Percentiles rank a stretch among this genome's conserved stretches.
phyloP scores from a whole-genome alignment of 1,139 yeast genomes.

The Yamadazyma diddensiae region DNA sequence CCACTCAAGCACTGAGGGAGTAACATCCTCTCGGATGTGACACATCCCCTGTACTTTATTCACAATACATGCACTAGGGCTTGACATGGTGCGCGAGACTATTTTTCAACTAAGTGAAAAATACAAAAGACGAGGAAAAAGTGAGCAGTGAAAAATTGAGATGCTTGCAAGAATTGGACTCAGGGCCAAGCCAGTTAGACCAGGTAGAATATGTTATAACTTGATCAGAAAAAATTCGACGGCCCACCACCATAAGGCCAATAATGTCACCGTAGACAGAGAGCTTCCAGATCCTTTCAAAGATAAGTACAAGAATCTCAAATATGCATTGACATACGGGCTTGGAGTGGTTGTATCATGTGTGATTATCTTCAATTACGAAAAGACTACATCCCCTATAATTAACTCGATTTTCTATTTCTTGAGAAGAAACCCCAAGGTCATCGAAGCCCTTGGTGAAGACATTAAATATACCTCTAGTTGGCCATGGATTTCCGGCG shows the following conservation, averaged over 20 bases:
- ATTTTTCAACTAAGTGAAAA: conserved; percentile 1
- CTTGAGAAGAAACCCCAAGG: conserved; percentile 71
- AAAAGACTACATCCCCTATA: conserved; percentile 83
- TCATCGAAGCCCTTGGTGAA: conserved; percentile 66
- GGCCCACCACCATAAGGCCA: too few species aligned
- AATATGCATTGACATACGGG: conserved; percentile 59
- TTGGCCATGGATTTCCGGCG: conserved; percentile 90
- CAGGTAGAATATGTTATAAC: too few species aligned
- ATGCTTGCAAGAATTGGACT: too few species aligned
- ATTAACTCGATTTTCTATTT: conserved; percentile 85
- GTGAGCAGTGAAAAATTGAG: too few species aligned
- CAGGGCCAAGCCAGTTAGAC: too few species aligned
- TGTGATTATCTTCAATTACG: conserved; percentile 81
- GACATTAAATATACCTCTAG: conserved; percentile 67
- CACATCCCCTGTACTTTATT: conserved; percentile 69
- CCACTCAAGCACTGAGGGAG: conserved; percentile 69
- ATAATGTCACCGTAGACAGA: conserved; percentile 60
- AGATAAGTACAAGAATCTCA: conserved; percentile 47
- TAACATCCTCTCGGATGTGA: conserved; percentile 59
- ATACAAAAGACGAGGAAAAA: too few species aligned
- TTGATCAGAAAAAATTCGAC: too few species aligned
- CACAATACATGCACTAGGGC: conserved; percentile 66
- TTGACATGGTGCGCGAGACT: conserved; percentile 12
- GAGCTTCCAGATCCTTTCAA: conserved; percentile 76
- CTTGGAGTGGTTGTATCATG: conserved; percentile 64